Percentiles rank a stretch among this genome's conserved stretches.
Conservation (phyloP, 2,329 filamentous ascomycete genomes). For the Aspergillus amoenus region DNA sequence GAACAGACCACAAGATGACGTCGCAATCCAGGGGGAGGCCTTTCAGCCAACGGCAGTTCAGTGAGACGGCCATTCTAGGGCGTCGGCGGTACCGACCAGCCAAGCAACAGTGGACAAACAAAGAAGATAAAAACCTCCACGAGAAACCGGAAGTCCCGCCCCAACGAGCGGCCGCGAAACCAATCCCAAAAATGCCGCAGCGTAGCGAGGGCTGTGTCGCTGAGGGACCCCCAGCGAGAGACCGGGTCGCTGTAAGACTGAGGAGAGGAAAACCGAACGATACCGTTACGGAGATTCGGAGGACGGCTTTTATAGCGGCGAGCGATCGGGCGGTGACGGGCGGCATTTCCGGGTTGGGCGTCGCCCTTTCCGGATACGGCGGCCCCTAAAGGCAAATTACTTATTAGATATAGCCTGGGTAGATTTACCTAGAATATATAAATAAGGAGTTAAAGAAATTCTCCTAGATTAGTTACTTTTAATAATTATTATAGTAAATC, state of each 20-base stretch:
- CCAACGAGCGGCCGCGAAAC: neutral
- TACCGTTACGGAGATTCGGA: neutral
- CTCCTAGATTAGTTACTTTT: no score
- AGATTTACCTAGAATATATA: no score
- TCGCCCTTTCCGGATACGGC: neutral
- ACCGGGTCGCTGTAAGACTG: neutral
- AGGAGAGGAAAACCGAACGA: neutral
- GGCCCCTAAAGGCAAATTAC: conserved; percentile 5
- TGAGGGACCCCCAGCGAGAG: neutral
- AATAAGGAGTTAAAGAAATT: no score
- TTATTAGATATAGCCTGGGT: neutral
- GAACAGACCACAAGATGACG: neutral
- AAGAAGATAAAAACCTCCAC: neutral
- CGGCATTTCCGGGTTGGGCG: neutral
- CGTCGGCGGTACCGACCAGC: neutral
- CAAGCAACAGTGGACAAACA: neutral
- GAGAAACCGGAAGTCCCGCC: neutral
- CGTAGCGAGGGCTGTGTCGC: neutral
- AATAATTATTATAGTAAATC: no score
- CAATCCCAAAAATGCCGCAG: neutral
- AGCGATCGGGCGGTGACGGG: neutral
- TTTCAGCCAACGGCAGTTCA: neutral
- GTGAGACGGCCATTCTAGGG: neutral
- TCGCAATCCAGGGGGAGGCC: neutral
- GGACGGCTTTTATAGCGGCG: neutral